These are phyloP conservation scores for Hypomyces rosellus DNA, from an alignment of 2,329 filamentous ascomycete genomes.

Conservation along the genomic window DNA sequence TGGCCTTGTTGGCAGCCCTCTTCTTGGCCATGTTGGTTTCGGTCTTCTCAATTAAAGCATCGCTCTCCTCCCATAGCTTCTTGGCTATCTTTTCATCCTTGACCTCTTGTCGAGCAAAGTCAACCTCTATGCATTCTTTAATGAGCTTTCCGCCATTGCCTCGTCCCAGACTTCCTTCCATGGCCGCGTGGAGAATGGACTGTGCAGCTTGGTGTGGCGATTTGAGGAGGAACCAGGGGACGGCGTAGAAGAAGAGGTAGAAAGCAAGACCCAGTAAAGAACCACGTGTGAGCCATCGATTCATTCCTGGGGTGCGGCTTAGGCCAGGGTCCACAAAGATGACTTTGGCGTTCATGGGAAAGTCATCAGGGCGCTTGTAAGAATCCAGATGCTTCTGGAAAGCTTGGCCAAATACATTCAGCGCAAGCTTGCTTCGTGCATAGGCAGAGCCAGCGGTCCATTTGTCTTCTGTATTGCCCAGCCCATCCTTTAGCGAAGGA, in stretches of 20 bases:
- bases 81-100: slow-evolving; percentile 74
- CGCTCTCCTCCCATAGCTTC: slow-evolving; percentile 83
- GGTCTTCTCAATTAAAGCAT: slow-evolving; percentile 71
- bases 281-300: slow-evolving; percentile 80
- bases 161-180: slow-evolving; percentile 67
- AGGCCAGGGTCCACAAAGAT: slow-evolving; percentile 83
- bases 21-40: slow-evolving; percentile 71
- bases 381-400: slow-evolving; percentile 88
- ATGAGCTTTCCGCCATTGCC: slow-evolving; percentile 64
- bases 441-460: slow-evolving; percentile 55
- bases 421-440: slow-evolving; percentile 64
- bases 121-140: slow-evolving; percentile 80
- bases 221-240: slow-evolving; percentile 87
- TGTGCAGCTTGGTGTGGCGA: slow-evolving; percentile 78
- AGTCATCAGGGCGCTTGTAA: slow-evolving; percentile 76
- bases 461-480: slow-evolving; percentile 34
- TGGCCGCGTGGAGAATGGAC: slow-evolving; percentile 75
- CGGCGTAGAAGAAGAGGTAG: slow-evolving; percentile 70
- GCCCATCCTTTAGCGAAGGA: slow-evolving; percentile 53
- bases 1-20: slow-evolving; percentile 35
- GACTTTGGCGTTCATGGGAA: slow-evolving; percentile 76
- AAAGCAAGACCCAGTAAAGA: slow-evolving; percentile 70
- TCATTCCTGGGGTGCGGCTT: slow-evolving; percentile 77
- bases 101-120: slow-evolving; percentile 66
- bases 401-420: slow-evolving; percentile 82